Conservation (phyloP, 345 rosid species). For the Zanthoxylum bungeanum region DNA sequence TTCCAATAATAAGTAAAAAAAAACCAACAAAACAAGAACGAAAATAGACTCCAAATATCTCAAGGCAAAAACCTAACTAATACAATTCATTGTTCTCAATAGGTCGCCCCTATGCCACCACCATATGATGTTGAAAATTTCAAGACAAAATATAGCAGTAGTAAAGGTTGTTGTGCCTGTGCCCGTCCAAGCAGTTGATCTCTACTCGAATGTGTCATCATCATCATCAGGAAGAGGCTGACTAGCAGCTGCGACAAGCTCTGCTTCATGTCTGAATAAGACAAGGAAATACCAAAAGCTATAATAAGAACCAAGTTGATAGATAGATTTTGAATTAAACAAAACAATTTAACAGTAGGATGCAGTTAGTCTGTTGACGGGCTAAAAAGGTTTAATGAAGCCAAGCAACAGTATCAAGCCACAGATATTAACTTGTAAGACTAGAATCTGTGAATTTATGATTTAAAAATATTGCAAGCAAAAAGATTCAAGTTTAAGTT, state of each 20-base stretch:
- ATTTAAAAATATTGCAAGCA: background rate
- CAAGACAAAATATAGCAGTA: background rate
- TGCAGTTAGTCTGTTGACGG: background rate
- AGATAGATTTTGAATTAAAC: background rate
- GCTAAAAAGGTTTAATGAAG: background rate
- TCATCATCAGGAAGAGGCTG: constrained; percentile 91
- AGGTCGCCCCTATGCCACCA: constrained; percentile 4
- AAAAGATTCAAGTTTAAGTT: background rate
- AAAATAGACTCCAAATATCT: background rate
- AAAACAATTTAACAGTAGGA: background rate
- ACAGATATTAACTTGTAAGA: background rate
- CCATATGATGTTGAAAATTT: constrained; percentile 4
- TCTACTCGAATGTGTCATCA: constrained; percentile 67
- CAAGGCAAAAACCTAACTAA: background rate
- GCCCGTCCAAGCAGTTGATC: no score
- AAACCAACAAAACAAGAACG: background rate
- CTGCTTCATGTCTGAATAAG: constrained; percentile 69
- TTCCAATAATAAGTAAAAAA: background rate
- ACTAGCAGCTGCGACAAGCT: constrained; percentile 60
- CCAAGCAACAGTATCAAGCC: background rate
- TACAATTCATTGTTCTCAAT: no score
- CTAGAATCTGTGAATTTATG: background rate
- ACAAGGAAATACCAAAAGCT: background rate
- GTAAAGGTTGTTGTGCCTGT: background rate
- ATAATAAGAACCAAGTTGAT: background rate